Evolutionary conservation across 805 yeast species (phyloP).

Genomic region (Debaryomyces prosopidis): DNA sequence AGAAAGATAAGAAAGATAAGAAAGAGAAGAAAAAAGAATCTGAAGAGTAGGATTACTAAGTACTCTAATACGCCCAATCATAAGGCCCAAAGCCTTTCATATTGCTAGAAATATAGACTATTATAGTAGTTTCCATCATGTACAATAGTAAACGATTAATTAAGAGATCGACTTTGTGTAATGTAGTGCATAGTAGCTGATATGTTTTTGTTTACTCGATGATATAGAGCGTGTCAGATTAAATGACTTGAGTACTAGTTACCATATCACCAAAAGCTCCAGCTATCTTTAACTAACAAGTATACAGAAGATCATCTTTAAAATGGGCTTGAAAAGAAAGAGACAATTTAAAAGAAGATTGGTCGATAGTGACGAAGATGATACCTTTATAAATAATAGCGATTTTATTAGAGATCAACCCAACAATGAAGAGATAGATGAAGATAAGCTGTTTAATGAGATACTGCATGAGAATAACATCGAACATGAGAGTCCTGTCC

Average conservation of each 20-base stretch:
- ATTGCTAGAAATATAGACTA: neutral
- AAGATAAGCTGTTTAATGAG: neutral
- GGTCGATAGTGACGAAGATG: constrained; percentile 13
- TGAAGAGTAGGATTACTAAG: constrained; percentile 14
- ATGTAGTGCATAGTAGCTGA: constrained; percentile 1
- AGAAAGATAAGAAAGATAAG: constrained; percentile 24
- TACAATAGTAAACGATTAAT: neutral
- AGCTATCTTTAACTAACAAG: no score
- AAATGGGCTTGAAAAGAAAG: constrained; percentile 11
- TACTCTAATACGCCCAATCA: constrained; percentile 1
- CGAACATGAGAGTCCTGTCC: neutral
- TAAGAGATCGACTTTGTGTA: neutral
- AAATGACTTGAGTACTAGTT: neutral
- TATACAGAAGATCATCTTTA: neutral
- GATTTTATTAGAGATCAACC: constrained; percentile 20
- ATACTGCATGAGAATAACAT: neutral
- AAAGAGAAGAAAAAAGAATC: constrained; percentile 26
- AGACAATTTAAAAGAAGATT: neutral
- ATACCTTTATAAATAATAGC: constrained; percentile 41
- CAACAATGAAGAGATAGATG: neutral
- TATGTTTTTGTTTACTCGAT: neutral
- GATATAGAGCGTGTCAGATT: neutral
- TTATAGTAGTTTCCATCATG: neutral
- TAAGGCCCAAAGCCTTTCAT: neutral
- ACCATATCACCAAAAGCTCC: no score